These are phyloP conservation scores for Schizochytrium sp. DNA, from an alignment of 108 stramenopile species.

Conservation along the genomic window DNA sequence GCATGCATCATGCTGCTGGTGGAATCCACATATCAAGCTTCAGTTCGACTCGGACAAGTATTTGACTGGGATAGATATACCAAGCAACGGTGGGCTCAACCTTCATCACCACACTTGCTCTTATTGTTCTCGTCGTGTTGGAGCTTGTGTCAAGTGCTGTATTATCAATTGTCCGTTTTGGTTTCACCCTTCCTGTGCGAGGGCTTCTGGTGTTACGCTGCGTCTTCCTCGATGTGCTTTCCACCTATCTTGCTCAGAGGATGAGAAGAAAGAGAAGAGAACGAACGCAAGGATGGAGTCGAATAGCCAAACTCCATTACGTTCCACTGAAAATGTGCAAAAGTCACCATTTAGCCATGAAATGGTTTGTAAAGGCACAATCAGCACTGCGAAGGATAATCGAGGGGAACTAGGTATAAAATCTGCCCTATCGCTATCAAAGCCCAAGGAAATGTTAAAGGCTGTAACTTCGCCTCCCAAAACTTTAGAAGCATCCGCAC, in stretches of 20 bases:
- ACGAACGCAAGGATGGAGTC: neutral
- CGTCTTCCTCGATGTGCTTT: neutral
- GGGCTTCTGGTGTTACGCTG: neutral
- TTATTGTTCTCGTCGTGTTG: neutral
- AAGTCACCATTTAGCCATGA: no score
- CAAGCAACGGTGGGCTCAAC: neutral
- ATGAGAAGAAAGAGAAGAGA: neutral
- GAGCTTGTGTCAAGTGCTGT: neutral
- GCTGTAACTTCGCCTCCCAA: neutral
- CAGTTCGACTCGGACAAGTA: neutral
- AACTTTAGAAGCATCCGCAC: neutral
- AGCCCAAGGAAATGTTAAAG: neutral
- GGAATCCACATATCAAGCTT: neutral
- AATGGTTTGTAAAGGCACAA: no score
- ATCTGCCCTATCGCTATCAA: no score
- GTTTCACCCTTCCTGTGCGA: neutral
- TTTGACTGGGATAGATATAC: neutral
- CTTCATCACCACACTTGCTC: neutral
- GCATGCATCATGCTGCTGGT: conserved; percentile 1
- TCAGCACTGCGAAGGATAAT: neutral
- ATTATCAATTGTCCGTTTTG: neutral
- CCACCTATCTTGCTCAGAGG: neutral
- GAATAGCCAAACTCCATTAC: neutral
- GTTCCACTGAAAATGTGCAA: no score
- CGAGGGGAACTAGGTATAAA: no score